phyloP scores from a whole-genome alignment of 306 rosid species.

The Rosa multiflora region DNA sequence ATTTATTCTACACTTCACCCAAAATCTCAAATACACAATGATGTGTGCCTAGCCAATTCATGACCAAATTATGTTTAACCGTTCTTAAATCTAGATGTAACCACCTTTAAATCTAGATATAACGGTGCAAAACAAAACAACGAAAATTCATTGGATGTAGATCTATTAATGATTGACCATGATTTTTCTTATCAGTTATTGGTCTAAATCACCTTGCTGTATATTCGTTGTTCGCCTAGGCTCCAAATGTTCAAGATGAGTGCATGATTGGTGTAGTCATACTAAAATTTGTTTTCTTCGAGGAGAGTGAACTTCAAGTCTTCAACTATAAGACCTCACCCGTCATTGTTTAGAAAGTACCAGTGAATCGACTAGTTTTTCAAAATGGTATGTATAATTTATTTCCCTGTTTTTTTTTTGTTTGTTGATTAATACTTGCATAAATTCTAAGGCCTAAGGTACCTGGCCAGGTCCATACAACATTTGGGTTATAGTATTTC shows the following conservation, averaged over 20 bases:
- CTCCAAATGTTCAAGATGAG: not conserved
- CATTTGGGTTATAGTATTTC: not conserved
- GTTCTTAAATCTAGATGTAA: not conserved
- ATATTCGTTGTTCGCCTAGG: not conserved
- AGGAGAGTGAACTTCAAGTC: not conserved
- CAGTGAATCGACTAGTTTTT: not conserved
- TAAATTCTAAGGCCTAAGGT: too few species aligned
- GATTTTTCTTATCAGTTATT: not conserved
- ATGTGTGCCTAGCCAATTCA: not conserved
- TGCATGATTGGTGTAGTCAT: not conserved
- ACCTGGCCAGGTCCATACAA: too few species aligned
- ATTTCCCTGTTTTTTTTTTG: not conserved
- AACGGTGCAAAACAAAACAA: not conserved
- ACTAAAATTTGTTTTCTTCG: not conserved
- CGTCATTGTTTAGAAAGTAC: not conserved
- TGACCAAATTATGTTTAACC: not conserved
- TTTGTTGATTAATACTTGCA: not conserved
- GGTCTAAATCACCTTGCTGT: not conserved
- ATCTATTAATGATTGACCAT: not conserved
- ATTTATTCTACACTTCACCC: not conserved
- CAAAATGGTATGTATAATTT: not conserved
- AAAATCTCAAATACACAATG: not conserved
- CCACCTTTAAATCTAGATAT: not conserved
- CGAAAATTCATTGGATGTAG: not conserved
- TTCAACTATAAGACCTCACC: not conserved